Conservation (phyloP, 2,329 filamentous ascomycete genomes). For the Arthrobotrys sinensis region DNA sequence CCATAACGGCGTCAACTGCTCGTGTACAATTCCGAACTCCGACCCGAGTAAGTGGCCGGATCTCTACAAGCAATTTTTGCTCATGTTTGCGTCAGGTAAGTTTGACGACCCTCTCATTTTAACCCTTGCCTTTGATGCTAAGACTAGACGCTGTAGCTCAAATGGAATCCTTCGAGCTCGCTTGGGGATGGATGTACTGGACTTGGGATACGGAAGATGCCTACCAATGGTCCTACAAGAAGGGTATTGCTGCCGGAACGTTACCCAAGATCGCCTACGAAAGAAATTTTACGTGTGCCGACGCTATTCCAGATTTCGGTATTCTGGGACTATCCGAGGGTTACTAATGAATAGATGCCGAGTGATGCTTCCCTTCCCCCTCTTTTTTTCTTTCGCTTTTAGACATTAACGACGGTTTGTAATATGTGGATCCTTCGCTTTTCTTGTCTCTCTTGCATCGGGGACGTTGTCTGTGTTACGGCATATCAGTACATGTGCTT, state of each 20-base stretch:
- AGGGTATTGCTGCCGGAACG: constrained; percentile 82
- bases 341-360: constrained; percentile 66
- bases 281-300: constrained; percentile 77
- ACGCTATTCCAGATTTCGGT: constrained; percentile 69
- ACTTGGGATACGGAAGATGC: constrained; percentile 93
- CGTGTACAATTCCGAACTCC: constrained; percentile 82
- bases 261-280: constrained; percentile 82
- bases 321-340: constrained; percentile 67
- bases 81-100: constrained; percentile 82
- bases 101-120: constrained; percentile 3
- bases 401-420: constrained; percentile 20
- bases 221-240: constrained; percentile 92
- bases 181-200: constrained; percentile 99
- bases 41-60: constrained; percentile 77
- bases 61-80: constrained; percentile 86
- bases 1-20: constrained; percentile 77
- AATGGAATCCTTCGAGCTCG: constrained; percentile 93
- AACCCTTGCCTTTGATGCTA: neutral
- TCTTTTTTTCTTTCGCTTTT: constrained; percentile 21
- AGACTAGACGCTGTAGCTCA: constrained; percentile 73
- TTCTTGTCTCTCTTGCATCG: constrained; percentile 9
- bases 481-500: neutral
- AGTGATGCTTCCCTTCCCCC: neutral
- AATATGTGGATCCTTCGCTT: constrained; percentile 20
- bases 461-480: constrained; percentile 2